Base-by-base conservation (phyloP, 2,329 filamentous ascomycete genomes). In the Beauveria scarabaeidicola region DNA sequence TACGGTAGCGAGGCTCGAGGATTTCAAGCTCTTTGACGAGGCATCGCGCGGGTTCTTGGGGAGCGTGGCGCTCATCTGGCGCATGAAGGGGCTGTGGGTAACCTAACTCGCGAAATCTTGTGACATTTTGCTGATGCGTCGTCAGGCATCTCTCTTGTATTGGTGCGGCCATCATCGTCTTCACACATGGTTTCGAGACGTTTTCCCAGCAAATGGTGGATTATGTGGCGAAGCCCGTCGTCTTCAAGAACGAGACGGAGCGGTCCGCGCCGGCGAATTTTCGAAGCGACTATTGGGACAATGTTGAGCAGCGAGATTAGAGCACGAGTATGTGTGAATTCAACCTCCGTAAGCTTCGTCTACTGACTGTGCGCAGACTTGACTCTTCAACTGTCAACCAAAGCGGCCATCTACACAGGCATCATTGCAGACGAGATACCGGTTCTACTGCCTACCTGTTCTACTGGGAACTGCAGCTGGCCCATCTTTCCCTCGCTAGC, bases 11-110 rank as follows among this genome's bases (percentile, higher is more conserved):
- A 67, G 64, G 11, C 60, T 75, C 5, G 69, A 71, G 27, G 73
- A 75, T 61, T 74, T 75, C 66, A 73, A 72, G 51, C 64, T 74
- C 61, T 75, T 75, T 60, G 70, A 72, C 51, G 72, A 73, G 51
- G 73, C 73, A 1, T 70, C 72, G 3, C 66, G 72, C 3, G 73
- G 73, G 2, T 59, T 75, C 15, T 68, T 60, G 56, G 73, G 73
- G 4, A 72, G 71, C 27, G 54, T 75, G 6, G 61, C 63, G 9
- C 65, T 75, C 15, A 59, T 75, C 32, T 74, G 65, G 72, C 65
- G 69, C 10, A 66, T 75, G 63, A 70, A 68, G 63, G 68, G 70
- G 59, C 66, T 66, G 72, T 73, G 32, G n/a, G 17, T 25, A 21
- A n/a, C 4, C 21, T 1, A 3, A 13, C 11, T 17, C 3, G n/a